phyloP scores from a whole-genome alignment of 1,139 yeast species.

The Hemisphaericaspora subhashii region DNA sequence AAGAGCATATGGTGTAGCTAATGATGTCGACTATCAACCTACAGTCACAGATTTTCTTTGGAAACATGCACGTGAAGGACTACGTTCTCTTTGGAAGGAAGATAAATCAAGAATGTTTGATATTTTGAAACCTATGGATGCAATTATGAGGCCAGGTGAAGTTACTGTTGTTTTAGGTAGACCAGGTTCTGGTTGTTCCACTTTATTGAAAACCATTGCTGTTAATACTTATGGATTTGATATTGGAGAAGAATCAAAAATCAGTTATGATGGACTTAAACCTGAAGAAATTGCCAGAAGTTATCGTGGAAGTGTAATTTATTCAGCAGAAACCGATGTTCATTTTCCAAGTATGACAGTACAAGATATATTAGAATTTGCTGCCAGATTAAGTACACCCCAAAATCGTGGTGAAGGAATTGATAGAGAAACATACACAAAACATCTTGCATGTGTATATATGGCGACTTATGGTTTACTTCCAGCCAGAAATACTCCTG shows the following conservation, averaged over 20 bases:
- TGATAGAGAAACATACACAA: conserved; percentile 39
- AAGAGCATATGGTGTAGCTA: conserved; percentile 71
- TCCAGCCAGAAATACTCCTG: conserved; percentile 35
- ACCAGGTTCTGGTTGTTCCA: conserved; percentile 72
- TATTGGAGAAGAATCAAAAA: conserved; percentile 48
- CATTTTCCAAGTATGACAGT: conserved; percentile 56
- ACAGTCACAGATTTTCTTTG: conserved; percentile 57
- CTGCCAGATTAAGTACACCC: conserved; percentile 45
- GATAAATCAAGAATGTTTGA: conserved; percentile 20
- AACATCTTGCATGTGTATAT: conserved; percentile 42
- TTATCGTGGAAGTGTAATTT: conserved; percentile 45
- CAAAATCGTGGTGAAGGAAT: conserved; percentile 35
- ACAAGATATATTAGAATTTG: conserved; percentile 50
- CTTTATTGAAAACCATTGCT: conserved; percentile 70
- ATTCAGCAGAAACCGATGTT: conserved; percentile 53
- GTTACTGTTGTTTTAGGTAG: conserved; percentile 58
- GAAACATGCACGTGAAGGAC: conserved; percentile 18
- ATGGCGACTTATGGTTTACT: conserved; percentile 43
- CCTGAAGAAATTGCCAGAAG: conserved; percentile 27
- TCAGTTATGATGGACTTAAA: conserved; percentile 34
- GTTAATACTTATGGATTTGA: conserved; percentile 72
- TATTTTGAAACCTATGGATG: conserved; percentile 37
- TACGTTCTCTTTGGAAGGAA: conserved; percentile 29
- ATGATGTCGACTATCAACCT: conserved; percentile 76
- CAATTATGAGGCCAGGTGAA: conserved; percentile 57